These are phyloP conservation scores for Tetratostichococcus sp. DNA, from an alignment of 139 green algal genomes.

Conservation along the genomic window DNA sequence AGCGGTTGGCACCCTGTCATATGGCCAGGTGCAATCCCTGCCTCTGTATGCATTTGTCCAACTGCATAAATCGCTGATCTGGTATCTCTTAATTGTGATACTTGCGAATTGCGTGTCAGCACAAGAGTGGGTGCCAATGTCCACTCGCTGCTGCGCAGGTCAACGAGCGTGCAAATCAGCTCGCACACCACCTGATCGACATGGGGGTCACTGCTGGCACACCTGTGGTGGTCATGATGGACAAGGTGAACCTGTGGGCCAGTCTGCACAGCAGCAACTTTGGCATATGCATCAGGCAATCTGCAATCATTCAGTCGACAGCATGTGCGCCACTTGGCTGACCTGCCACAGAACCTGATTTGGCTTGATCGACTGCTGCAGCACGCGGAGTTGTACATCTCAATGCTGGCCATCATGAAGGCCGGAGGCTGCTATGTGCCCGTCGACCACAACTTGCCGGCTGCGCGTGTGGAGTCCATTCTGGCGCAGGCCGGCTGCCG, in stretches of 20 bases:
- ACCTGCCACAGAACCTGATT: too few species aligned
- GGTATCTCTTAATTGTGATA: too few species aligned
- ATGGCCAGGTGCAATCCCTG: neutral
- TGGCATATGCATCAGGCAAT: neutral
- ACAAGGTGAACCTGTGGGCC: too few species aligned
- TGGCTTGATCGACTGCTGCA: too few species aligned
- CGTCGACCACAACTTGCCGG: slow-evolving; percentile 47
- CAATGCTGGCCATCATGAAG: slow-evolving; percentile 17
- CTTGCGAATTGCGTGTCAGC: too few species aligned
- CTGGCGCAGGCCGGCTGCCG: slow-evolving; percentile 24
- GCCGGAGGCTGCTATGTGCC: too few species aligned
- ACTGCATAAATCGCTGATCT: too few species aligned
- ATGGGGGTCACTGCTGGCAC: slow-evolving; percentile 9
- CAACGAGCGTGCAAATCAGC: slow-evolving; percentile 2
- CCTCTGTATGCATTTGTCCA: too few species aligned
- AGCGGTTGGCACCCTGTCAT: neutral
- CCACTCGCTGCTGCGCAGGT: too few species aligned
- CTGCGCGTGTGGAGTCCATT: slow-evolving; percentile 23
- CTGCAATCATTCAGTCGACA: too few species aligned
- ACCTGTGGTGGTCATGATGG: slow-evolving; percentile 25
- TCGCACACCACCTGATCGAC: slow-evolving; percentile 15
- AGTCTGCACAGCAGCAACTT: neutral
- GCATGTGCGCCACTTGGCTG: too few species aligned
- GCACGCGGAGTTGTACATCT: neutral
- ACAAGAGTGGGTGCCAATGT: too few species aligned